phyloP scores from a whole-genome alignment of 2,329 filamentous ascomycete species.

The Penicillium sp. region DNA sequence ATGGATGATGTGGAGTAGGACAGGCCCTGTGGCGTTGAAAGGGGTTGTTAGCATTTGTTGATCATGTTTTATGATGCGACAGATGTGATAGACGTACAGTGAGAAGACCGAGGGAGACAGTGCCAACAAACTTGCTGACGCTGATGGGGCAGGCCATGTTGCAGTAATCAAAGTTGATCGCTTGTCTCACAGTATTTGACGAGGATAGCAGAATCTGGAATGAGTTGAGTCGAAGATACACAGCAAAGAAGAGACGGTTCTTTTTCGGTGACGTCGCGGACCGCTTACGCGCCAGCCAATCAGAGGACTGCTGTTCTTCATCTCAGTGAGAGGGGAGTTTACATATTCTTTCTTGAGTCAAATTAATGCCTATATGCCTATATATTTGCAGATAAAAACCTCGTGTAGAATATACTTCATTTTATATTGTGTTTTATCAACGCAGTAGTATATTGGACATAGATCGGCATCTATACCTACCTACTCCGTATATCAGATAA shows the following conservation, averaged over 20 bases:
- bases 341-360: too few relatives aligned
- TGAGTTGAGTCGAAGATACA: background rate
- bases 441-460: background rate
- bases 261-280: slow-evolving; percentile 10
- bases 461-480: background rate
- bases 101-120: slow-evolving; percentile 80
- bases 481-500: too few relatives aligned
- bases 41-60: slow-evolving; percentile 12
- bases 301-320: slow-evolving; percentile 1
- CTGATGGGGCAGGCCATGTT: slow-evolving; percentile 71
- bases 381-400: background rate
- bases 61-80: slow-evolving; percentile 7
- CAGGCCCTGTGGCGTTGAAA: slow-evolving; percentile 63
- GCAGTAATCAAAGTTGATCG: background rate
- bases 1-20: slow-evolving; percentile 80
- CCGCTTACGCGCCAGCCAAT: slow-evolving; percentile 5
- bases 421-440: background rate
- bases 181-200: background rate
- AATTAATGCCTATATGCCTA: background rate
- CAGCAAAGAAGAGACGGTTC: background rate
- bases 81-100: slow-evolving; percentile 62
- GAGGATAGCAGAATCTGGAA: background rate
- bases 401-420: background rate
- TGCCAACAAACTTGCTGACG: slow-evolving; percentile 88
- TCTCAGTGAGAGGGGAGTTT: background rate